Conservation (phyloP, 345 rosid genomes). For the Eutrema heterophyllum region DNA sequence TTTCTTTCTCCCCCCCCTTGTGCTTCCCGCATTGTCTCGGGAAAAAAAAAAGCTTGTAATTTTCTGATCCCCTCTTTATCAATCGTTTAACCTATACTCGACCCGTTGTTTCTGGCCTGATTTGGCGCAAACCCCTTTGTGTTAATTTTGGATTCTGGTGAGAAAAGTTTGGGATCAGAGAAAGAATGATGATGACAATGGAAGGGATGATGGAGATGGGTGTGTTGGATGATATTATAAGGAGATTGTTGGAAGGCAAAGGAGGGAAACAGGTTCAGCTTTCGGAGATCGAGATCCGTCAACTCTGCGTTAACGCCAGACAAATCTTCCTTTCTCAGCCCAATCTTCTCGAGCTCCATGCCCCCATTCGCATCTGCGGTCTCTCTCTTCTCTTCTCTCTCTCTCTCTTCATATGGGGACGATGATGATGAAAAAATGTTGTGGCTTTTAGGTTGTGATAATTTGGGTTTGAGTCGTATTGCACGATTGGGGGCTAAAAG, state of each 20-base stretch:
- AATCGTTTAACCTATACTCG: not conserved
- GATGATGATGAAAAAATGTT: not conserved
- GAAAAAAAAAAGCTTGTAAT: not conserved
- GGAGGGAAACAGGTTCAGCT: slow-evolving; percentile 95
- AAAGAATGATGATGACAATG: slow-evolving; percentile 58
- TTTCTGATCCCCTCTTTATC: not conserved
- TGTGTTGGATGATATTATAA: slow-evolving; percentile 86
- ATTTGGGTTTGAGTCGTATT: not conserved
- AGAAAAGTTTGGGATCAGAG: slow-evolving; percentile 8
- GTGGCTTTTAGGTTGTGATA: not conserved
- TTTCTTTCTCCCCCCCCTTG: not conserved
- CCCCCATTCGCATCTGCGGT: slow-evolving; percentile 94
- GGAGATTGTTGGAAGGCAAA: slow-evolving; percentile 86
- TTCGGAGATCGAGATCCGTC: slow-evolving; percentile 97
- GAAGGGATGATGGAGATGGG: slow-evolving; percentile 76
- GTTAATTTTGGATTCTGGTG: slow-evolving; percentile 7
- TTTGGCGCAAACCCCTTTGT: slow-evolving; percentile 19
- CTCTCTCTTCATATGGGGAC: not conserved
- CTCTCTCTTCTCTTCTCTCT: slow-evolving; percentile 14
- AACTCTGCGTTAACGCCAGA: slow-evolving; percentile 89
- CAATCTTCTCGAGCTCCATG: slow-evolving; percentile 68
- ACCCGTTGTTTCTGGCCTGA: slow-evolving; percentile 17
- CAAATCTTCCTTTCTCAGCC: slow-evolving; percentile 92
- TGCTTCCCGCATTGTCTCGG: slow-evolving; percentile 26
- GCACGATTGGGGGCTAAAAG: slow-evolving; percentile 1